Percentiles rank a stretch among this genome's conserved stretches.
These are phyloP conservation scores for Talaromyces funiculosus DNA, from an alignment of 2,329 filamentous ascomycete species.

Conservation along the genomic window DNA sequence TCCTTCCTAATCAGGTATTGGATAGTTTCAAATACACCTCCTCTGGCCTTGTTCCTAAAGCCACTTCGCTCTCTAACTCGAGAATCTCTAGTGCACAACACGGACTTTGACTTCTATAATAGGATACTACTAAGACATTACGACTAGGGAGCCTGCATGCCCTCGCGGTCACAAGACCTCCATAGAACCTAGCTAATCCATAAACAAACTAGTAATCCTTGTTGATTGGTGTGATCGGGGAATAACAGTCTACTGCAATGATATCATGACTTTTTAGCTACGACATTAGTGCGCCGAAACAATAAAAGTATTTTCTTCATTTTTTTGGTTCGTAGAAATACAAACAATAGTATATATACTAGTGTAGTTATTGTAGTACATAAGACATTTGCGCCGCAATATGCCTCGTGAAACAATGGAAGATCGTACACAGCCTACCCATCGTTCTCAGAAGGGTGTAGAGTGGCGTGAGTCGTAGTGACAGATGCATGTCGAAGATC, in stretches of 20 bases:
- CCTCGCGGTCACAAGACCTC: neutral
- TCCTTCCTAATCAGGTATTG: too few relatives aligned
- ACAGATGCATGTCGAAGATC: neutral
- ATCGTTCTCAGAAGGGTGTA: neutral
- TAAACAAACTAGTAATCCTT: neutral
- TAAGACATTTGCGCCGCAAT: neutral
- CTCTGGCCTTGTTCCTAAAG: too few relatives aligned
- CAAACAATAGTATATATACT: neutral
- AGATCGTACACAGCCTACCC: neutral
- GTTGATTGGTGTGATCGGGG: neutral
- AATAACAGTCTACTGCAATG: neutral
- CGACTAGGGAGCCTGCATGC: neutral
- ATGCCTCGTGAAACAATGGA: neutral
- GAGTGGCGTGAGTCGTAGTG: neutral
- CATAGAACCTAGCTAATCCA: neutral
- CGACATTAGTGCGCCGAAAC: neutral
- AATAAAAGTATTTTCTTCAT: neutral
- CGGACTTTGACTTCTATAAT: too few relatives aligned
- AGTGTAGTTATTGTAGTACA: neutral
- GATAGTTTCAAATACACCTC: too few relatives aligned
- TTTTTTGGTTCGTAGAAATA: neutral
- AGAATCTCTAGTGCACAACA: too few relatives aligned
- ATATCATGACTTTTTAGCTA: neutral
- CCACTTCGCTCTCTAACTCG: too few relatives aligned
- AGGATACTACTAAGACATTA: too few relatives aligned